Base-by-base conservation (phyloP, 805 yeast species). In the Pichia rugopelliculosa region DNA sequence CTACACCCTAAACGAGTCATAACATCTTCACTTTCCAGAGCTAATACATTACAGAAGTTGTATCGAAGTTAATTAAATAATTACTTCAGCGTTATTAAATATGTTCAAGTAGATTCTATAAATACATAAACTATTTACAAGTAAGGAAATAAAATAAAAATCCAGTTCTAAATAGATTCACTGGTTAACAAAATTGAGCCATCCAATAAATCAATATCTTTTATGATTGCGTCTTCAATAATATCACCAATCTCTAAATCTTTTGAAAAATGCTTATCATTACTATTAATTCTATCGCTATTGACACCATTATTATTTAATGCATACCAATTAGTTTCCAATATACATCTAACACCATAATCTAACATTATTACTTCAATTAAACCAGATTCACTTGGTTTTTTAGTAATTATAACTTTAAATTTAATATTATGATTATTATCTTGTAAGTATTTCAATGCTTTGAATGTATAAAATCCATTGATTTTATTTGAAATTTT, bases 101-200 rank as follows among this genome's bases (percentile, higher is more conserved):
- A 30, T 30, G 34, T 15, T 30, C 18, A 30, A n/a, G 18, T 15
- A n/a, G 18, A 6, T 30, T 30, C 18, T 30, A 30, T 30, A 15
- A 30, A 30, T 30, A 30, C 34, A 36, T 36, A 18, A 18, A 78
- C 84, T 52, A 84, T 64, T 55, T 77, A 80, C 23, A 80, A 73
- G 55, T 77, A 79, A 64, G 76, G 13, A 18, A 9, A n/a, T 9
- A n/a, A 30, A 18, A 30, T 18, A n/a, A 69, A 56, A 64, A 18
- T 2, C 39, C 38, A 26, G 39, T 23, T 24, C 39, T 46, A 59
- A n/a, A 53, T 53, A 21, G 49, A 51, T 6, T 56, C 59, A 47
- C 66, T 60, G 12, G 40, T 53, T 33, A 74, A 47, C 10, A 66
- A 59, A 34, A 76, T 58, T 6, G 57, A 52, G 10, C 76, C 76